Evolutionary conservation across 345 rosid genomes (phyloP), one percentile per base, ranked within the genome.

Genomic region (Gynandropsis gynandra): DNA sequence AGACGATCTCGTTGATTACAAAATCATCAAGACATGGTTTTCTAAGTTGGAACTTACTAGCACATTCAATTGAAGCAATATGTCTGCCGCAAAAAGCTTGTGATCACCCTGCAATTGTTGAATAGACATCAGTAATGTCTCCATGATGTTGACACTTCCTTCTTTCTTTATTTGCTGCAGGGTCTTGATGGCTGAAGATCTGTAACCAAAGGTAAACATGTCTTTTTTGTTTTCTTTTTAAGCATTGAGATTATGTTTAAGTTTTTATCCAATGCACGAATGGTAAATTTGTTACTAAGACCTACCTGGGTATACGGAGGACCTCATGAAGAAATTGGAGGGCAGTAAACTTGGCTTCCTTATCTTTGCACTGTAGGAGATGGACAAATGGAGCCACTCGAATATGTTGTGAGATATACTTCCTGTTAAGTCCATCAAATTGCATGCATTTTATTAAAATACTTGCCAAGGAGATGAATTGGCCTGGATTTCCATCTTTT

Each of bases 361-460:
- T 71, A 63, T 75, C 67, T 19, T 70, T 60, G 57, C 88, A 76
- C 33, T 67, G 77, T 39, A 89, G 68, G 35, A 83, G 80, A 61
- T 59, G 45, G 29, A 73, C 70, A 45, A 86, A 77, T 53, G 92
- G 85, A 69, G 81, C 74, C 50, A 89, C 58, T 36, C 78, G 70
- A 62, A 80, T 65, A 49, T 61, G 59, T 42, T 78, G 75, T 19
- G 81, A 71, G 58, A 90, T 51, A 58, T 68, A 52, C 60, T 63
- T 70, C 62, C 94, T 81, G 77, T 87, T 74, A 14, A 74, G 71
- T 47, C 92, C 96, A 68, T 83, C 95, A 70, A 81, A 81, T 52
- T 83, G 80, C 87, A 90, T 90, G 42, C 98, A 86, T 58, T 81
- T 87, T 4, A 83, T 76, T 18, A 90, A 66, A 66, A 90, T 66